Evolutionary conservation across 768 basidiomycete genomes (phyloP), one percentile per base, ranked within the genome.

Genomic region (Mycena belliarum): DNA sequence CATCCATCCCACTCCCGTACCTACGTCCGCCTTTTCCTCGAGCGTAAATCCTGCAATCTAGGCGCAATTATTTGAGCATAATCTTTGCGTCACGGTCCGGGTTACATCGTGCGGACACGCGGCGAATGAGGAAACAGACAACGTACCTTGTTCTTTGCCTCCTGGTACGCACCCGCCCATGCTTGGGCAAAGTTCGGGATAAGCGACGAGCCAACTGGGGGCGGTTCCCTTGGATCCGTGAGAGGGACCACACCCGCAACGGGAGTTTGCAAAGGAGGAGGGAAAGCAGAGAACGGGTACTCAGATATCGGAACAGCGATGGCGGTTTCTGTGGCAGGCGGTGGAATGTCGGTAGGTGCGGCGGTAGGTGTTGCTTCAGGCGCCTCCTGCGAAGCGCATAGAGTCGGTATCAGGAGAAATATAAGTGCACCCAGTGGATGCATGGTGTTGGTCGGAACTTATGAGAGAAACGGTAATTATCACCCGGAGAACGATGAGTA

Each of bases 1-100:
- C 66, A 65, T 64, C 86, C 85, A 87, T n/a, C 85, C 85, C 1
- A 87, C 79, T 38, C 88, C 89, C 6, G 88, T 90, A 12, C 79
- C 78, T 5, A 87, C 69, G 46, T 79, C 84, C 9, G 83, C 82
- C 66, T 89, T 90, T 69, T 88, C 81, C 54, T 86, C 80, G 26
- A 88, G 72, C 9, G 83, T 78, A 52, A 83, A 82, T 15, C 63
- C 63, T 3, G 79, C 66, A 23, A 84, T 75, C 81, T 83, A 32
- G 6, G 29, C 29, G 29, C 29, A 32, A 32, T 6, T 32, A 12
- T 32, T 32, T n/a, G n/a, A 32, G 29, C 6, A 32, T 32, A 32
- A 6, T 32, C 7, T 32, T 32, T 32, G 12, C 29, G 29, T 32
- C 29, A 12, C 29, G 29, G 58, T 4, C 16, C 3, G 15, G n/a